Percentiles rank a stretch among this genome's conserved stretches.
phyloP scores from a whole-genome alignment of 2,329 filamentous ascomycete genomes.

The Canariomyces notabilis region DNA sequence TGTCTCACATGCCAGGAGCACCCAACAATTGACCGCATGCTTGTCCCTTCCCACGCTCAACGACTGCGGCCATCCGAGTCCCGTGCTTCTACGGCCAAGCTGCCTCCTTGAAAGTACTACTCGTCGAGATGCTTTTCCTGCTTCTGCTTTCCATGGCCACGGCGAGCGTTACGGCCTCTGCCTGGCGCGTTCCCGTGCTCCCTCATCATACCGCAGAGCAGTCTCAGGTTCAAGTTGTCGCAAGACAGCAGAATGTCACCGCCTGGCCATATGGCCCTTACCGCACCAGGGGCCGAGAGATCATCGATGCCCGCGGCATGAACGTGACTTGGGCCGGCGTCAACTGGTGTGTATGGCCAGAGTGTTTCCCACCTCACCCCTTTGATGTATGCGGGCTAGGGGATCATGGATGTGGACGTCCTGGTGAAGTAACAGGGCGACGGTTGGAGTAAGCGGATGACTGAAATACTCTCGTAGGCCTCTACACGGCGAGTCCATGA shows the following conservation, averaged over 20 bases:
- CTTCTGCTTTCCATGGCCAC: not conserved
- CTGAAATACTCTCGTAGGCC: slow-evolving; percentile 22
- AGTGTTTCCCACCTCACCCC: not conserved
- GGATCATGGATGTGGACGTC: not conserved
- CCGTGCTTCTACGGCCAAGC: too few species aligned
- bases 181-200: not conserved
- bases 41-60: not conserved
- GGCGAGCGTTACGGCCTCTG: not conserved
- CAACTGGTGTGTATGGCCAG: slow-evolving; percentile 20
- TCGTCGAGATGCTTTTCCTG: not conserved
- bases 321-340: slow-evolving; percentile 34
- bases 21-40: not conserved
- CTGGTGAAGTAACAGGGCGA: not conserved
- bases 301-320: slow-evolving; percentile 35
- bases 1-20: not conserved
- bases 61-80: too few species aligned
- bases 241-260: slow-evolving; percentile 9
- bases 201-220: not conserved
- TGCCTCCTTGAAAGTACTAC: not conserved
- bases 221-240: not conserved
- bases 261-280: slow-evolving; percentile 37
- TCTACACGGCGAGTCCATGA: slow-evolving; percentile 46
- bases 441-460: not conserved
- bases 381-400: not conserved
- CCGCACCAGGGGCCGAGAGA: slow-evolving; percentile 34